Conservation (phyloP, 139 green algal species). For the Chlamydomonas incerta region DNA sequence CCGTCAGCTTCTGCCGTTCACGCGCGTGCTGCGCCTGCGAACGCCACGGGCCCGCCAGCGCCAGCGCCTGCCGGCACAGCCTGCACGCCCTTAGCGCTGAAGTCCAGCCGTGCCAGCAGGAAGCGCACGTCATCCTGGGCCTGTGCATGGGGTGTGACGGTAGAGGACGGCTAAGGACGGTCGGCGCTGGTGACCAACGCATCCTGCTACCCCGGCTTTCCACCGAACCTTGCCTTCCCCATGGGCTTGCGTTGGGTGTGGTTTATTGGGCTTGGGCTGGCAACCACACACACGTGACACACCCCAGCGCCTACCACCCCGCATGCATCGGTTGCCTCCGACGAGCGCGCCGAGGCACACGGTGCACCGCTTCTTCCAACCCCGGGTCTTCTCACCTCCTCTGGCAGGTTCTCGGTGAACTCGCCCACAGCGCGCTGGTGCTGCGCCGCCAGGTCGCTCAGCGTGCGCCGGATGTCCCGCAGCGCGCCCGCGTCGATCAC, state of each 20-base stretch:
- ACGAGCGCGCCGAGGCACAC: no score
- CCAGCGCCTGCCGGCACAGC: not conserved
- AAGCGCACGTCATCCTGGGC: slow-evolving; percentile 77
- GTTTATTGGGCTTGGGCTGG: no score
- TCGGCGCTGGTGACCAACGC: no score
- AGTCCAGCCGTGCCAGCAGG: slow-evolving; percentile 77
- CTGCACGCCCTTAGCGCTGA: slow-evolving; percentile 49
- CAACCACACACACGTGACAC: no score
- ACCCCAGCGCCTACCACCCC: no score
- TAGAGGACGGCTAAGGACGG: not conserved
- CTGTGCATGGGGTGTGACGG: slow-evolving; percentile 20
- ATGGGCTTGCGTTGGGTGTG: no score
- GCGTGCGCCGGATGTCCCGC: slow-evolving; percentile 45
- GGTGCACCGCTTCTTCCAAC: no score
- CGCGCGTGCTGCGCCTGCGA: no score
- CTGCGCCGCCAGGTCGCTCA: slow-evolving; percentile 60
- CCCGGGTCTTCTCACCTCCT: slow-evolving; percentile 45
- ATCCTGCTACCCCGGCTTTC: no score
- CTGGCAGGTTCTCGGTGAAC: slow-evolving; percentile 74
- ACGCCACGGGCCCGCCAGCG: no score
- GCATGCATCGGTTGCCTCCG: no score
- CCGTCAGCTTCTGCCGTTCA: not conserved
- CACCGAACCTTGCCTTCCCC: no score
- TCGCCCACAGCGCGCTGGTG: slow-evolving; percentile 64
- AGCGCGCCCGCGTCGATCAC: slow-evolving; percentile 23